Base-by-base conservation (phyloP, 164 flowering plant species). In the Brasenia schreberi region DNA sequence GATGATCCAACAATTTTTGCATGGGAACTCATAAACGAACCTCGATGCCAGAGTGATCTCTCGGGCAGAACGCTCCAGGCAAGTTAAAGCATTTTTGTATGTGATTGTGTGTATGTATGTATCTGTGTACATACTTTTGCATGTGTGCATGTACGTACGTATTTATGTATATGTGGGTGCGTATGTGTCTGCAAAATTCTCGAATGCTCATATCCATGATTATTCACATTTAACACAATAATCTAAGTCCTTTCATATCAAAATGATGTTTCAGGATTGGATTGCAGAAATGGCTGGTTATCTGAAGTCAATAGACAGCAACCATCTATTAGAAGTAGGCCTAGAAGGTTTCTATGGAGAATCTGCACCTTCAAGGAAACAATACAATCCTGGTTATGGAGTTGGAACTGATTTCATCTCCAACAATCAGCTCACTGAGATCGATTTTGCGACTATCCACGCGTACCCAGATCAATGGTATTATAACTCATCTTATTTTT, bases 11-110 rank as follows among this genome's bases (percentile, higher is more conserved):
- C 67, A 81, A 90, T 88, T 43, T 88, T 89, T 92, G 90, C 98
- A 0, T 92, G 98, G 98, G 96, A 92, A 77, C 96, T 92, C 33
- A 88, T 92, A 81, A 92, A 92, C 77, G 96, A 92, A 75, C 95
- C 98, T 5, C 83, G 90, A 74, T 90, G 95, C 79, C 72, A 81
- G 49, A 80, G 89, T 7, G 98, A 89, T 74, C 81, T 84, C 42
- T 87, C 96, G 43, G 96, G 96, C 62, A 85, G 82, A 63, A 84
- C 85, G 52, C 72, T 88, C 71, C 94, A 90, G 94, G 94, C 83
- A 5, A 5, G 56, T 9, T 9, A 49, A 49, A 33, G 39, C 39
- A 33, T 33, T 33, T 33, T 33, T 33, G 39, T 33, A 1, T 33
- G 39, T 33, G 39, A 33, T 33, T 49, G 56, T 49, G 39, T 49